A percentile compares a stretch with the other conserved stretches of the same genome.
Conservation (phyloP, 176 grass and related monocot species). For the Panicum miliaceum region DNA sequence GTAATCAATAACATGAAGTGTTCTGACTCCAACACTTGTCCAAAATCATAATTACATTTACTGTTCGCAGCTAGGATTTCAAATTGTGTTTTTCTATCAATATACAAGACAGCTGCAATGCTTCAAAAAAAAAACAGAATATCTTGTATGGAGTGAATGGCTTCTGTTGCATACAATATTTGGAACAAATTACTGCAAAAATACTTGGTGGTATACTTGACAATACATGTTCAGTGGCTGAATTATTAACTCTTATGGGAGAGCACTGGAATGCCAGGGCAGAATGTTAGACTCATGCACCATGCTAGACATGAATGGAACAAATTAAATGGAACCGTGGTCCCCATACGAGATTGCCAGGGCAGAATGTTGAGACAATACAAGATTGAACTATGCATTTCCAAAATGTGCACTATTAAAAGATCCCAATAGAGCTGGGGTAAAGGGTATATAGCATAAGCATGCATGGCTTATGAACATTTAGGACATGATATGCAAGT, state of each 20-base stretch:
- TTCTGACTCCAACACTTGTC: not conserved
- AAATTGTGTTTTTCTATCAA: not conserved
- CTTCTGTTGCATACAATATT: not conserved
- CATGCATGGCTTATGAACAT: not conserved
- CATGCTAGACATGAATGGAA: not conserved
- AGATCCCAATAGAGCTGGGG: not conserved
- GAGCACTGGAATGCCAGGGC: not conserved
- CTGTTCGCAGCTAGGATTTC: not conserved
- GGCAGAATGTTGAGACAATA: no score
- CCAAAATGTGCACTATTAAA: not conserved
- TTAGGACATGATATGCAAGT: not conserved
- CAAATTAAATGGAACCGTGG: not conserved
- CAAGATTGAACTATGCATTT: not conserved
- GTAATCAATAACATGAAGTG: not conserved
- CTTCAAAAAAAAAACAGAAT: not conserved
- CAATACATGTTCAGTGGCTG: not conserved
- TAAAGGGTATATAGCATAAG: not conserved
- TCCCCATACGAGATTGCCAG: no score
- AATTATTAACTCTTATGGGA: not conserved
- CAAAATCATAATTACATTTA: not conserved
- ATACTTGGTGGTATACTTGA: not conserved
- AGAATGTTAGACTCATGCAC: not conserved
- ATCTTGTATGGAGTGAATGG: not conserved
- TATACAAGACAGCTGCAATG: not conserved
- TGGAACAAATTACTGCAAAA: not conserved